These are phyloP conservation scores for Trichoderma sp. DNA, from an alignment of 2,329 filamentous ascomycete species.

Conservation along the genomic window DNA sequence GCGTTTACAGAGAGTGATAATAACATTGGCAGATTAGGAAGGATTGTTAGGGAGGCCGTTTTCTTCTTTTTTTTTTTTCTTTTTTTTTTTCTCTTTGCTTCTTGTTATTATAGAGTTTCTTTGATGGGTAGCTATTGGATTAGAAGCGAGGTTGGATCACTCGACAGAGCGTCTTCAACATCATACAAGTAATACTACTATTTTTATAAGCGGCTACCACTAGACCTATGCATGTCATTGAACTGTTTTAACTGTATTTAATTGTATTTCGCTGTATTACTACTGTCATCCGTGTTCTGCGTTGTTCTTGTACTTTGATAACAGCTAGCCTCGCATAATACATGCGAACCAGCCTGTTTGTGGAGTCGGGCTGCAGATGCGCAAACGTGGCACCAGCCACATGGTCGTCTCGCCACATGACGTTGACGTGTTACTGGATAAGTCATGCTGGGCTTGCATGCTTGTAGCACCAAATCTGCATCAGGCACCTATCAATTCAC, in stretches of 20 bases:
- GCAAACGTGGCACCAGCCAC: conserved; percentile 27
- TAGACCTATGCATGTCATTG: not conserved
- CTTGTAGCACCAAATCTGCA: not conserved
- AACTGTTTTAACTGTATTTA: not conserved
- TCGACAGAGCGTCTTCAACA: not conserved
- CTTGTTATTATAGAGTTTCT: not conserved
- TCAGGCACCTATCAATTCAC: conserved; percentile 15
- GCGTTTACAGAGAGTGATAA: not conserved
- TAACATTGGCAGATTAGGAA: not conserved
- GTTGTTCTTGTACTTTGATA: not conserved
- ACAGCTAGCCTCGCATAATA: not conserved
- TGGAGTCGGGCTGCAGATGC: conserved; percentile 1
- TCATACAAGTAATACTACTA: not conserved
- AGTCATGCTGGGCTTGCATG: conserved; percentile 5
- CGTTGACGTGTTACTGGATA: conserved; percentile 31
- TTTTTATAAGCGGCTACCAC: not conserved
- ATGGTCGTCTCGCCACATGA: conserved; percentile 40
- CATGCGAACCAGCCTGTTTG: not conserved
- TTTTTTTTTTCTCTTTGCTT: not conserved
- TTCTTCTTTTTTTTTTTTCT: not conserved
- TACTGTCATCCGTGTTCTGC: not conserved
- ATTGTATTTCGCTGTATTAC: not conserved
- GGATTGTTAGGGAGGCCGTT: not conserved
- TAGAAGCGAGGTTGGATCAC: not conserved
- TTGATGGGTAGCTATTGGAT: not conserved